Evolutionary conservation across 2,329 filamentous ascomycete species (phyloP).

Genomic region (Talaromyces sp.): DNA sequence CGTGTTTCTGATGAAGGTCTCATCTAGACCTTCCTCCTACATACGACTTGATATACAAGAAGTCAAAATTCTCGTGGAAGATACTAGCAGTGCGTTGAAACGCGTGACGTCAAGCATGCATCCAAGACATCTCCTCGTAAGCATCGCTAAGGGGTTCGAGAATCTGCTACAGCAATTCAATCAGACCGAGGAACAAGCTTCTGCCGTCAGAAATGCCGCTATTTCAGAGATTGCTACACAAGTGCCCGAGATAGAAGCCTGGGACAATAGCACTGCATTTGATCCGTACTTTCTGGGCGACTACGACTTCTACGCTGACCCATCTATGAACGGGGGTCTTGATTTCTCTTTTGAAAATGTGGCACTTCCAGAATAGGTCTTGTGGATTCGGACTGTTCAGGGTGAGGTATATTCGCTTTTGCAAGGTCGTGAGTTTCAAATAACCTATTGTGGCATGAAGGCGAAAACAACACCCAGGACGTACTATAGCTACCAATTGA

Average conservation of each 20-base stretch:
- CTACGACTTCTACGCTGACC: constrained; percentile 8
- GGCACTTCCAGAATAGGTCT: neutral
- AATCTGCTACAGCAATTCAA: constrained; percentile 21
- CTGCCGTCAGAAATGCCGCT: neutral
- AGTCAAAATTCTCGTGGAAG: neutral
- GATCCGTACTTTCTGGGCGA: constrained; percentile 5
- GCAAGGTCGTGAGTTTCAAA: neutral
- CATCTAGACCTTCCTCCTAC: constrained; percentile 28
- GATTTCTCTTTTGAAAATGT: neutral
- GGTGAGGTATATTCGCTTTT: neutral
- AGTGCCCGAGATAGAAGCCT: neutral
- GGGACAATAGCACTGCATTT: neutral
- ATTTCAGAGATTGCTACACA: neutral
- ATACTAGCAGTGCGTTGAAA: constrained; percentile 13
- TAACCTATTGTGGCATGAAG: neutral
- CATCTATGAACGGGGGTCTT: neutral
- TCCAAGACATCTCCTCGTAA: constrained; percentile 26
- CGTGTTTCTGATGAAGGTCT: constrained; percentile 39
- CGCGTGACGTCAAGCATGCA: constrained; percentile 27
- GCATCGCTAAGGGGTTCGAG: constrained; percentile 26
- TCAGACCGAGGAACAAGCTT: neutral
- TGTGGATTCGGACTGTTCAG: neutral
- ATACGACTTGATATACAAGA: constrained; percentile 21
- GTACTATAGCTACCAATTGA: constrained; percentile 26
- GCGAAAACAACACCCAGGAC: neutral